A percentile compares a stretch with the other conserved stretches of the same genome.
These are phyloP conservation scores for Fraxinus albicans DNA, from an alignment of 305 asterid genomes.

Conservation along the genomic window DNA sequence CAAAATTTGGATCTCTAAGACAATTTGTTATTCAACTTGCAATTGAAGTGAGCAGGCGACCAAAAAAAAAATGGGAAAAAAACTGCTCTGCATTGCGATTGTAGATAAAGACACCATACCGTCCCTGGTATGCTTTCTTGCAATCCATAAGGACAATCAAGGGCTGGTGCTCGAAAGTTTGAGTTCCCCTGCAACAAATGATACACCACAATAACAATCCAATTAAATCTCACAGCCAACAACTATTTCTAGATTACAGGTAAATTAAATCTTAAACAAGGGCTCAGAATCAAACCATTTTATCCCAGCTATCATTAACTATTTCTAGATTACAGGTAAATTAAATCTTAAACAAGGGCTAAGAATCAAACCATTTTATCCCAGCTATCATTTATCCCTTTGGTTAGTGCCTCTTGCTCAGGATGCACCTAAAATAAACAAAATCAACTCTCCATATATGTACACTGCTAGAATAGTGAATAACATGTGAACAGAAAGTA, in stretches of 20 bases:
- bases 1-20: conserved; percentile 11
- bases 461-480: neutral
- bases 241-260: conserved; percentile 15
- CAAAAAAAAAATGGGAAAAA: neutral
- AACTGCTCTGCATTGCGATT: neutral
- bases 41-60: neutral
- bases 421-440: conserved; percentile 26
- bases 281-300: conserved; percentile 26
- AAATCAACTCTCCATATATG: conserved; percentile 3
- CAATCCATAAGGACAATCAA: conserved; percentile 29
- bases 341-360: conserved; percentile 4
- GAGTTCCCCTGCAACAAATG: conserved; percentile 30
- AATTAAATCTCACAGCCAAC: neutral
- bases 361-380: conserved; percentile 30
- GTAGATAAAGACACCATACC: conserved; percentile 18
- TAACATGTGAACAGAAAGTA: neutral
- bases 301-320: conserved; percentile 24
- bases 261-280: conserved; percentile 7
- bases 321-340: conserved; percentile 17
- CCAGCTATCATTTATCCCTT: conserved; percentile 22
- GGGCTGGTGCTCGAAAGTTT: conserved; percentile 25
- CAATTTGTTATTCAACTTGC: neutral
- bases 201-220: neutral
- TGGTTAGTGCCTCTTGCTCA: conserved; percentile 23
- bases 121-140: conserved; percentile 21